These are phyloP conservation scores for Phaeosphaeria sp. DNA, from an alignment of 2,329 filamentous ascomycete genomes.

Conservation along the genomic window DNA sequence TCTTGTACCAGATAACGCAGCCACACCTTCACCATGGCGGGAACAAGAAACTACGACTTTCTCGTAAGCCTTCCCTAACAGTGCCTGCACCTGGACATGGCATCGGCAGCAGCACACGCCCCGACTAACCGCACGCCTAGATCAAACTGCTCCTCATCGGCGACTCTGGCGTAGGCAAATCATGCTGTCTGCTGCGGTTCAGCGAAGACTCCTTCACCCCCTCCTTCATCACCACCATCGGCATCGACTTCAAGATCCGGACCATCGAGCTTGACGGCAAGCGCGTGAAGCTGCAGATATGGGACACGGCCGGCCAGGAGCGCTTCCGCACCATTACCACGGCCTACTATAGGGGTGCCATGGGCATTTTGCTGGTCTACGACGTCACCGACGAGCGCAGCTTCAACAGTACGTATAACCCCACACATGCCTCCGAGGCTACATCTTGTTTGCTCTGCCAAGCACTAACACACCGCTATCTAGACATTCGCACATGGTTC, in stretches of 20 bases:
- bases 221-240: constrained; percentile 98
- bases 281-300: constrained; percentile 98
- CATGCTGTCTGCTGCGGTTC: constrained; percentile 94
- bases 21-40: constrained; percentile 71
- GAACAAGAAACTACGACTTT: constrained; percentile 99
- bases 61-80: constrained; percentile 68
- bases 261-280: constrained; percentile 99
- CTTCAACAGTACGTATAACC: constrained; percentile 78
- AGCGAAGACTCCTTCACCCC: constrained; percentile 98
- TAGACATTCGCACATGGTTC: constrained; percentile 99
- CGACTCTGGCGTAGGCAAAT: constrained; percentile 96
- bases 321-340: constrained; percentile 99
- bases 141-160: constrained; percentile 97
- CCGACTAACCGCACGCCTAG: constrained; percentile 54
- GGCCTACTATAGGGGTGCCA: constrained; percentile 96
- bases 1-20: constrained; percentile 3
- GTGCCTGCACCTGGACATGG: constrained; percentile 5
- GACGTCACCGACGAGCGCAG: constrained; percentile 97
- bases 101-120: constrained; percentile 3
- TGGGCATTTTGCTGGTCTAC: constrained; percentile 97
- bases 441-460: background rate
- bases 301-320: constrained; percentile 98
- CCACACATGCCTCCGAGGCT: background rate
- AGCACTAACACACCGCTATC: constrained; percentile 24
- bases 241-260: constrained; percentile 99